Evolutionary conservation across 2,329 filamentous ascomycete species (phyloP), one percentile per base, ranked within the genome.

Genomic region (Pseudogymnoascus sp.): DNA sequence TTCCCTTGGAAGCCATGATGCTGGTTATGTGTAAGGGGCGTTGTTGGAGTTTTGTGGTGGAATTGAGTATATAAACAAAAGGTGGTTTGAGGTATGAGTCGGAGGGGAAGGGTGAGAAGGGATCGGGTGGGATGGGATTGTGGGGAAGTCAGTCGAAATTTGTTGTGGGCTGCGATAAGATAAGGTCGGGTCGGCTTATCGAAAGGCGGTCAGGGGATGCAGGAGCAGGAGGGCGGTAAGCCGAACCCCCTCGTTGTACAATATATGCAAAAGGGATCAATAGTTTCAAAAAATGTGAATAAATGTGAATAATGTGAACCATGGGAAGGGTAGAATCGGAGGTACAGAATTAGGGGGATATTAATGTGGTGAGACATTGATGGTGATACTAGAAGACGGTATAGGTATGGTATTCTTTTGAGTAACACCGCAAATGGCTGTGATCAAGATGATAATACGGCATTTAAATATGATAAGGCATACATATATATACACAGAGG

Each of bases 1-100:
- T 61, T 66, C 48, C 34, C 60, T 51, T 39, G 57, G 19, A 41
- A 57, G 51, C 51, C 51, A 57, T 57, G 28, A 57, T 57, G 51
- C 21, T 34, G 28, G 28, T 14, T 28, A 41, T 57, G 25, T 31
- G 48, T 54, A 54, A 31, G 48, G 48, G 25, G 25, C n/a, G 25
- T 57, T 57, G 51, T 34, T 57, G 14, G 28, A 21, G 28, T 34
- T 57, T 57, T 57, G 51, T 57, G 51, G 51, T 57, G 51, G 51
- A 57, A 57, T 57, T 57, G 51, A 57, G 28, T 57, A 21, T 54
- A 54, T 57, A 57, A 57, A 57, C 51, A 57, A 57, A 21, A 34
- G 51, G 11, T 57, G 51, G 28, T 48, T 43, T 57, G 51, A 57
- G 28, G 51, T 57, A 57, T 57, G 51, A 57, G 51, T 57, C 51